Conservation (phyloP, 768 basidiomycete species). For the Leccinum arenicola region DNA sequence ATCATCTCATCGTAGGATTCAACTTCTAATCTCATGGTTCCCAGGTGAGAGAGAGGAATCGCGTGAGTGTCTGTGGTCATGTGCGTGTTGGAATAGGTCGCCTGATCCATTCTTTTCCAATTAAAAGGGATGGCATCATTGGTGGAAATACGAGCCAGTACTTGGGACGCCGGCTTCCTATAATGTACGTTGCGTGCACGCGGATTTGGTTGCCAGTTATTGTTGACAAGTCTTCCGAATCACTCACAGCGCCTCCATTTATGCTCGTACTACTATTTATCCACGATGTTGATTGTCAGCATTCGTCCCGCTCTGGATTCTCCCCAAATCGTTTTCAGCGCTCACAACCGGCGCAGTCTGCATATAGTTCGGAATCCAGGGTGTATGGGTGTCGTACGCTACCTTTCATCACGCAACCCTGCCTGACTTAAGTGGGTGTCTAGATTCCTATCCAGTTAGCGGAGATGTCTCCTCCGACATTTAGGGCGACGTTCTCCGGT, state of each 20-base stretch:
- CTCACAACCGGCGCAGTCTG: slow-evolving; percentile 85
- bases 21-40: slow-evolving; percentile 78
- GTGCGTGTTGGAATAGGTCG: slow-evolving; percentile 6
- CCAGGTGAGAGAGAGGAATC: slow-evolving; percentile 51
- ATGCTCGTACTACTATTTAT: slow-evolving; percentile 16
- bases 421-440: neutral
- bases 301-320: slow-evolving; percentile 81
- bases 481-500: slow-evolving; percentile 86
- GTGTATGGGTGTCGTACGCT: slow-evolving; percentile 80
- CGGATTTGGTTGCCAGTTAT: neutral
- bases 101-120: neutral
- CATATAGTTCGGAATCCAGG: slow-evolving; percentile 85
- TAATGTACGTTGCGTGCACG: slow-evolving; percentile 37
- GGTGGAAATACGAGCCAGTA: slow-evolving; percentile 75
- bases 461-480: slow-evolving; percentile 86
- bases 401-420: neutral
- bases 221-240: neutral
- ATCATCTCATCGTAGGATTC: slow-evolving; percentile 44
- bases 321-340: slow-evolving; percentile 63
- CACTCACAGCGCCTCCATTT: slow-evolving; percentile 20
- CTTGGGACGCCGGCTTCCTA: slow-evolving; percentile 80
- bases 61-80: slow-evolving; percentile 28
- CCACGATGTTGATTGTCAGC: slow-evolving; percentile 18
- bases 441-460: slow-evolving; percentile 73
- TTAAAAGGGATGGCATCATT: slow-evolving; percentile 56